These are phyloP conservation scores for Yamadazyma tumulicola DNA, from an alignment of 805 yeast species.

Conservation along the genomic window DNA sequence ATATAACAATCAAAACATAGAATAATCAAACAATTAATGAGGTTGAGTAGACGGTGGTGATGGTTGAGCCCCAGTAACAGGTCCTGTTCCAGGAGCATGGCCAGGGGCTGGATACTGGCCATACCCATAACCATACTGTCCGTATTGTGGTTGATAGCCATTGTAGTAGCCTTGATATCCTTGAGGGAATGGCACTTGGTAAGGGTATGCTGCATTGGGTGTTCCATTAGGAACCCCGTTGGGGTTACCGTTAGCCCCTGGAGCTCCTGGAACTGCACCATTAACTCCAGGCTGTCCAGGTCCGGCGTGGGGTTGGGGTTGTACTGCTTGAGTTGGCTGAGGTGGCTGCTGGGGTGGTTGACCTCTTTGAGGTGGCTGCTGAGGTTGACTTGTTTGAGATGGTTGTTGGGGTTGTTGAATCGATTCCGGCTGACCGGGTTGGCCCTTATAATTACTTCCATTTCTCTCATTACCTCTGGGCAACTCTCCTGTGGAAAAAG, in stretches of 20 bases:
- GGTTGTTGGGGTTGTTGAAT: conserved; percentile 6
- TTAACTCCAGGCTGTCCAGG: too few species aligned
- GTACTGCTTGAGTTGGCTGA: too few species aligned
- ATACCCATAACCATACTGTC: conserved; percentile 17
- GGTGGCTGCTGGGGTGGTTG: conserved; percentile 7
- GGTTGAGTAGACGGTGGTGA: background rate
- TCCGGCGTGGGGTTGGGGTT: too few species aligned
- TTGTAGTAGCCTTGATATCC: conserved; percentile 12
- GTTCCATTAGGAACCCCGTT: conserved; percentile 13
- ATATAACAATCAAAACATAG: conserved; percentile 1
- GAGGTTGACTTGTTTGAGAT: conserved; percentile 11
- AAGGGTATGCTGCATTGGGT: conserved; percentile 9
- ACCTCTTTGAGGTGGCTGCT: conserved; percentile 4
- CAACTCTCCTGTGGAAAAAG: conserved; percentile 71
- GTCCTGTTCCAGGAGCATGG: conserved; percentile 4
- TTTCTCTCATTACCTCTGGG: conserved; percentile 42
- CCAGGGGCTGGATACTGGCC: conserved; percentile 8
- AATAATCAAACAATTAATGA: background rate
- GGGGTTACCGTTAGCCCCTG: conserved; percentile 6
- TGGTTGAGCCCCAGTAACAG: conserved; percentile 4
- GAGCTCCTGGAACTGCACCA: conserved; percentile 4
- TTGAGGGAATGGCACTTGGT: conserved; percentile 14
- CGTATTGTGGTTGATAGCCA: conserved; percentile 18
- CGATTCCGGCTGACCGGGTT: conserved; percentile 25
- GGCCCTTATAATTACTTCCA: conserved; percentile 47